These are phyloP conservation scores for Zygoascus sp. DNA, from an alignment of 1,139 yeast genomes.

Conservation along the genomic window DNA sequence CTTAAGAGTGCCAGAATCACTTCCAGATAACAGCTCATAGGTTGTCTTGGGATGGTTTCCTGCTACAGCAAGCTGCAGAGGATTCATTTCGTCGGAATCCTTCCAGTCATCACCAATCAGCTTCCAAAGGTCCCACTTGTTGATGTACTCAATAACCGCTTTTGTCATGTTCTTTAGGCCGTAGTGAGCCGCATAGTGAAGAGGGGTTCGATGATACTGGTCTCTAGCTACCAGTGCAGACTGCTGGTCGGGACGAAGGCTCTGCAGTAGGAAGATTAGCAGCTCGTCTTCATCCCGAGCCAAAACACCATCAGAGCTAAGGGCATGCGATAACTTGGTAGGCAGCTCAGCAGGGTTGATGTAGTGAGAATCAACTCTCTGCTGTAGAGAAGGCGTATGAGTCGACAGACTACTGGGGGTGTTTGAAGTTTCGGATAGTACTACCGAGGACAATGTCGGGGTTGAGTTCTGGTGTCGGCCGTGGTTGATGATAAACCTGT, in stretches of 20 bases:
- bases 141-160: slow-evolving; percentile 50
- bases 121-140: slow-evolving; percentile 49
- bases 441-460: slow-evolving; percentile 17
- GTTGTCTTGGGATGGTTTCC: slow-evolving; percentile 82
- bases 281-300: slow-evolving; percentile 46
- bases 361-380: slow-evolving; percentile 23
- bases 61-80: slow-evolving; percentile 75
- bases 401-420: slow-evolving; percentile 13
- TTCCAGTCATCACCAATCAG: slow-evolving; percentile 68
- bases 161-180: slow-evolving; percentile 66
- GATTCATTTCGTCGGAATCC: slow-evolving; percentile 78
- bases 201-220: slow-evolving; percentile 74
- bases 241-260: slow-evolving; percentile 50
- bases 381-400: slow-evolving; percentile 5
- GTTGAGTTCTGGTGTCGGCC: slow-evolving; percentile 46
- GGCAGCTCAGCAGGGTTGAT: slow-evolving; percentile 50
- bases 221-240: slow-evolving; percentile 60
- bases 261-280: slow-evolving; percentile 49
- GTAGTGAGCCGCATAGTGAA: slow-evolving; percentile 86
- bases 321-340: slow-evolving; percentile 40
- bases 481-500: slow-evolving; percentile 69
- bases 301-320: slow-evolving; percentile 55
- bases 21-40: slow-evolving; percentile 50
- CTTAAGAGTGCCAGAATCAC: slow-evolving; percentile 37
- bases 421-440: slow-evolving; percentile 10